Evolutionary conservation across 495 filamentous ascomycete species (phyloP).

Genomic region (Trichoderma virens): DNA sequence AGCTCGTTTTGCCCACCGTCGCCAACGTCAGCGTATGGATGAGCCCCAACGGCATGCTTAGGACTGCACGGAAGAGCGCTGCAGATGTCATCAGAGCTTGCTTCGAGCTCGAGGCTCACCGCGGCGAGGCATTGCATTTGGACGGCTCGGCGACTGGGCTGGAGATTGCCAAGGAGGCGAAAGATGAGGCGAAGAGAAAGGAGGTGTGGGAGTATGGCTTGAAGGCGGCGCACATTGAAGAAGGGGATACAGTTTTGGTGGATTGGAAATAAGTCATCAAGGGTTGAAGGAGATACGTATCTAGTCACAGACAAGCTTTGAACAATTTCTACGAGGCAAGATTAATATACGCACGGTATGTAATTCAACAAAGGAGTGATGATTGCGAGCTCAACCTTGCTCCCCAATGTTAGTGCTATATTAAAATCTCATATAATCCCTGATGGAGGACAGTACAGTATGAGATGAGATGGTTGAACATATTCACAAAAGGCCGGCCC

Average conservation of each 20-base stretch:
- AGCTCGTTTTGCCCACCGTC: slow-evolving; percentile 13
- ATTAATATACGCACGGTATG: too few species aligned
- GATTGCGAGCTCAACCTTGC: too few species aligned
- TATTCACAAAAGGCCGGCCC: too few species aligned
- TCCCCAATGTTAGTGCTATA: too few species aligned
- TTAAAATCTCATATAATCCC: too few species aligned
- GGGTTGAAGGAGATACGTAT: neutral
- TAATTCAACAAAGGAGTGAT: too few species aligned
- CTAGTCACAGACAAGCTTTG: too few species aligned
- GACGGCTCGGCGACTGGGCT: slow-evolving; percentile 20
- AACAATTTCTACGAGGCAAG: too few species aligned
- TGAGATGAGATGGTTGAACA: too few species aligned
- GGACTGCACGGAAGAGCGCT: slow-evolving; percentile 38
- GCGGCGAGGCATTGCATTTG: slow-evolving; percentile 25
- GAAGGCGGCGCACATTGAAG: slow-evolving; percentile 24
- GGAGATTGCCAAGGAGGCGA: slow-evolving; percentile 24
- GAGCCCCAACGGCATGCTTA: slow-evolving; percentile 22
- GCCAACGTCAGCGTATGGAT: slow-evolving; percentile 18
- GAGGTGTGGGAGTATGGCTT: slow-evolving; percentile 28
- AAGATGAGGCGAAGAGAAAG: slow-evolving; percentile 28
- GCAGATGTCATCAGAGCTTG: slow-evolving; percentile 30
- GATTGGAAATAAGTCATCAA: slow-evolving; percentile 23
- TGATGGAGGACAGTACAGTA: too few species aligned
- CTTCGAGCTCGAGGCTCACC: slow-evolving; percentile 27
- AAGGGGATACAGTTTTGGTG: slow-evolving; percentile 28